Evolutionary conservation across 306 rosid species (phyloP).

Genomic region (Glycine tomentella): DNA sequence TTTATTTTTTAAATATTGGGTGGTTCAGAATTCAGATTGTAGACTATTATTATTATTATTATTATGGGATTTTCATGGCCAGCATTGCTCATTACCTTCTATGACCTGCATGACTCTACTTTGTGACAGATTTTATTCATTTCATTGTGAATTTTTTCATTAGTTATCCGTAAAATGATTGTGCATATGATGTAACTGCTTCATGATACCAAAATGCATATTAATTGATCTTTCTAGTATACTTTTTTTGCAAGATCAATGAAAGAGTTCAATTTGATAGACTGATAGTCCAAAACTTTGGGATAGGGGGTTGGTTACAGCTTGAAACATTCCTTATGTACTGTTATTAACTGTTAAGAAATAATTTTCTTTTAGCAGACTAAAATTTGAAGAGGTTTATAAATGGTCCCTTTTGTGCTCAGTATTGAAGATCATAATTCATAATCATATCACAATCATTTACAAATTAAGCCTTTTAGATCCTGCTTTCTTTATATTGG

Average conservation of each 20-base stretch:
- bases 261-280: not conserved
- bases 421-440: not conserved
- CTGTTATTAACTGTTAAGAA: no score
- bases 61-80: not conserved
- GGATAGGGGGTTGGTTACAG: not conserved
- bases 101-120: not conserved
- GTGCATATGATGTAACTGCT: not conserved
- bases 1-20: no score
- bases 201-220: not conserved
- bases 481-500: not conserved
- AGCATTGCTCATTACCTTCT: not conserved
- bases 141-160: not conserved
- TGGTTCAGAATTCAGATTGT: constrained; percentile 9
- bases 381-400: not conserved
- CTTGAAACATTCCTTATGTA: not conserved
- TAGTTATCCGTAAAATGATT: not conserved
- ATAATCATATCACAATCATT: not conserved
- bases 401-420: not conserved
- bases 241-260: not conserved
- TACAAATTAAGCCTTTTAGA: not conserved
- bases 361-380: not conserved
- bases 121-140: not conserved
- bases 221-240: not conserved
- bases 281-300: not conserved
- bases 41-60: not conserved